Percentiles rank a stretch among this genome's conserved stretches.
These are phyloP conservation scores for Neospora caninum DNA, from an alignment of 169 alveolate species.

Conservation along the genomic window DNA sequence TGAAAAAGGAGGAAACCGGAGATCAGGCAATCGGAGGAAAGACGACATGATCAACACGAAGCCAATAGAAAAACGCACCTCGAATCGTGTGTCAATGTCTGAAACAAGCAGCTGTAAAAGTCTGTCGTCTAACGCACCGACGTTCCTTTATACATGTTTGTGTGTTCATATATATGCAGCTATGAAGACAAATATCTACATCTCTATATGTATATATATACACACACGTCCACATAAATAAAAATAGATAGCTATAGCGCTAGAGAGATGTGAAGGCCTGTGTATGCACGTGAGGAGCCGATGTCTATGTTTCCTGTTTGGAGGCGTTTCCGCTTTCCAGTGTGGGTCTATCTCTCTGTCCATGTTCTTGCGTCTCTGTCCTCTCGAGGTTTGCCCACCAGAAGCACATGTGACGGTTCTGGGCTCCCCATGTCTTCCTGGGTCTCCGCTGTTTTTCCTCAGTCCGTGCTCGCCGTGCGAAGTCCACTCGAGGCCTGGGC, in stretches of 20 bases:
- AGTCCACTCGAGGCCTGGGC: conserved; percentile 28
- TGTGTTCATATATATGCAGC: background rate
- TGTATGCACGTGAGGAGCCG: no score
- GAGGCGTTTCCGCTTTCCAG: no score
- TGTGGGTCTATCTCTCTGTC: background rate
- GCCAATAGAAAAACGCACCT: background rate
- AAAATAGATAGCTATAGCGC: no score
- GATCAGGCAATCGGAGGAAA: background rate
- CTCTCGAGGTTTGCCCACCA: background rate
- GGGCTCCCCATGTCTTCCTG: conserved; percentile 14
- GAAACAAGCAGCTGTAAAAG: no score
- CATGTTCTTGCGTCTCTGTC: background rate
- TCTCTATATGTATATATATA: background rate
- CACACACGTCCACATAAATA: background rate
- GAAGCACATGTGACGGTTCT: conserved; percentile 1
- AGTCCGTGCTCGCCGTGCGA: background rate
- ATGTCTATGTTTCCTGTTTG: no score
- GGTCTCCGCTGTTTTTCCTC: background rate
- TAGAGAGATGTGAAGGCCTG: no score
- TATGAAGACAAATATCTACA: background rate
- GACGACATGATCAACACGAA: background rate
- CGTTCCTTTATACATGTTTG: background rate
- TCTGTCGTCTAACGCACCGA: no score
- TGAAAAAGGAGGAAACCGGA: background rate
- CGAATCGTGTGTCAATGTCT: background rate